Evolutionary conservation across 495 filamentous ascomycete genomes (phyloP).

Genomic region (Penicillium subrubescens): DNA sequence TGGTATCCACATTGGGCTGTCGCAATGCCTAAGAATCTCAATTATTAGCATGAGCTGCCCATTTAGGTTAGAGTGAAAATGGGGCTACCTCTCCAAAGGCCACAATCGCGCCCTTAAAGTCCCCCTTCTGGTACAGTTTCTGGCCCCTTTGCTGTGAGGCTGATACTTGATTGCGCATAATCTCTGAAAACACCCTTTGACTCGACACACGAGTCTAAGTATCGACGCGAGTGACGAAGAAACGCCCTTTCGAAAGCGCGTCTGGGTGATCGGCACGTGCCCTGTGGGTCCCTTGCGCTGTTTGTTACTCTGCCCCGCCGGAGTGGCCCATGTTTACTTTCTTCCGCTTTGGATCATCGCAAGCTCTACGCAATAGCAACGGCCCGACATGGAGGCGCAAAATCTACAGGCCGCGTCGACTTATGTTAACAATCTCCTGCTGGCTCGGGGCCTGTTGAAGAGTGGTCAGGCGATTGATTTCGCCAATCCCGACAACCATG

Average conservation of each 20-base stretch:
- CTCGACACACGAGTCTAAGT: neutral
- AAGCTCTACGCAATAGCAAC: constrained; percentile 20
- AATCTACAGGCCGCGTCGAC: constrained; percentile 85
- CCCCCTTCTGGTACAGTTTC: constrained; percentile 41
- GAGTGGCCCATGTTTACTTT: constrained; percentile 47
- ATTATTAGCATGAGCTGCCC: constrained; percentile 11
- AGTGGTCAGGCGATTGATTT: constrained; percentile 87
- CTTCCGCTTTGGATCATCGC: constrained; percentile 40
- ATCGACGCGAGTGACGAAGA: neutral
- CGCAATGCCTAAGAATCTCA: constrained; percentile 36
- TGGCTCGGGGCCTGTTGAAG: constrained; percentile 84
- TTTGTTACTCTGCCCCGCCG: constrained; percentile 18
- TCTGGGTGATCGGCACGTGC: constrained; percentile 15
- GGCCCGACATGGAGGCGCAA: constrained; percentile 66
- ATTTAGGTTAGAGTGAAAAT: constrained; percentile 19
- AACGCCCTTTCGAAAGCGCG: neutral
- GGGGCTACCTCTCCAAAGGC: constrained; percentile 45
- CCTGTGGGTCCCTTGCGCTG: constrained; percentile 27
- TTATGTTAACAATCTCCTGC: constrained; percentile 94
- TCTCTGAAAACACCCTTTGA: neutral
- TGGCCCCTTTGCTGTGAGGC: constrained; percentile 40
- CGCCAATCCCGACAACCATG: constrained; percentile 67
- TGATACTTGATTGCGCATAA: constrained; percentile 12
- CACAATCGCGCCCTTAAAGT: constrained; percentile 43
- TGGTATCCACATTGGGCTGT: constrained; percentile 28